These are phyloP conservation scores for Trypethelium eluteriae DNA, from an alignment of 495 filamentous ascomycete genomes.

Conservation along the genomic window DNA sequence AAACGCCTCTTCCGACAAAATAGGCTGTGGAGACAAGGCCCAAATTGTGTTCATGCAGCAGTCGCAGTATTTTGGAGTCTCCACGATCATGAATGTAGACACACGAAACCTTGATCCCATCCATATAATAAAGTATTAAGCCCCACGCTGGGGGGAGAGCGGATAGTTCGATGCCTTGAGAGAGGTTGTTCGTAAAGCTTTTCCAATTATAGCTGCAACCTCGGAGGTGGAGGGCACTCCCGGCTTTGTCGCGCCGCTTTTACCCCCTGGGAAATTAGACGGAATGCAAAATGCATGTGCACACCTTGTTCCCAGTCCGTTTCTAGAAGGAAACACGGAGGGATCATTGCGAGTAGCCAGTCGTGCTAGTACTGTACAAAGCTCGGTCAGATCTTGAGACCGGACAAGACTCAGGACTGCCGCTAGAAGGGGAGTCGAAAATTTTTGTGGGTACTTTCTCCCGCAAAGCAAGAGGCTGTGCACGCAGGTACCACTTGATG, in stretches of 20 bases:
- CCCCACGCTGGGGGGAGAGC: neutral
- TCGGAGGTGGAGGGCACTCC: neutral
- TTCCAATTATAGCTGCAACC: constrained; percentile 4
- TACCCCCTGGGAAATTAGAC: constrained; percentile 10
- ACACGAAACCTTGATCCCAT: neutral
- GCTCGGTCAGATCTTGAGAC: constrained; percentile 6
- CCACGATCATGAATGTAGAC: neutral
- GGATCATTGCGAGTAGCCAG: neutral
- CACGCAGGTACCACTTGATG: neutral
- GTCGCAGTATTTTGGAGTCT: neutral
- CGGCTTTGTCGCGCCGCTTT: constrained; percentile 3
- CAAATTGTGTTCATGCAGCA: neutral
- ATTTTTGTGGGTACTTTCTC: neutral
- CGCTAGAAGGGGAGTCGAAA: constrained; percentile 9
- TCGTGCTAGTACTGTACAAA: neutral
- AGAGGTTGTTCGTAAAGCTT: neutral
- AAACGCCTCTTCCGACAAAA: neutral
- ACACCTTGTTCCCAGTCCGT: neutral
- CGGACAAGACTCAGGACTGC: neutral
- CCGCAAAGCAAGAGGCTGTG: neutral
- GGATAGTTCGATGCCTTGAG: neutral
- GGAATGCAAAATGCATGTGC: constrained; percentile 5
- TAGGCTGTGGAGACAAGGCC: neutral
- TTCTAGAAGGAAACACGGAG: constrained; percentile 2
- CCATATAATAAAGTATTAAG: neutral